Percentiles rank a stretch among this genome's conserved stretches.
These are phyloP conservation scores for Babesia microti DNA, from an alignment of 169 alveolate genomes.

Conservation along the genomic window DNA sequence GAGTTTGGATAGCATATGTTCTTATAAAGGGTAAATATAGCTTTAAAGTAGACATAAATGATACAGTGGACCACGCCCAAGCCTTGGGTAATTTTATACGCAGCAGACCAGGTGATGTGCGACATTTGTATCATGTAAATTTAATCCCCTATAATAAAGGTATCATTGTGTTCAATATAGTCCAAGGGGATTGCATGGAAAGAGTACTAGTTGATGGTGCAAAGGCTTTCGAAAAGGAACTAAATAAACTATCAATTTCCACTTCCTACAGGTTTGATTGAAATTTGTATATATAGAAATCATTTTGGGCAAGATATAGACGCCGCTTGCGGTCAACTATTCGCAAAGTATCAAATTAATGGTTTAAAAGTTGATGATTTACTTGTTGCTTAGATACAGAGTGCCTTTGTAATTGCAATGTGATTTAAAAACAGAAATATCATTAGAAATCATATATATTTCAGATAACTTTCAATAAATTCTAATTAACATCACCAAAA, in stretches of 20 bases:
- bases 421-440: no score
- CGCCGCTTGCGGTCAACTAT: constrained; percentile 75
- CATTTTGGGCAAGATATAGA: constrained; percentile 67
- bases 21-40: constrained; percentile 54
- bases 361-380: no score
- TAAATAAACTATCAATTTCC: no score
- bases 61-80: constrained; percentile 56
- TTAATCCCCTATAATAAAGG: constrained; percentile 56
- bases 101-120: constrained; percentile 45
- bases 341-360: no score
- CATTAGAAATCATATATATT: no score
- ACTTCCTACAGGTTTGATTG: constrained; percentile 19
- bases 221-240: no score
- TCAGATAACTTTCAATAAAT: no score
- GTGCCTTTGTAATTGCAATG: not conserved
- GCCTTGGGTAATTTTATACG: constrained; percentile 46
- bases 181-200: not conserved
- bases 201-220: constrained; percentile 3
- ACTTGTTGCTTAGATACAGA: no score
- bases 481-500: no score
- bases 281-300: constrained; percentile 29
- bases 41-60: constrained; percentile 22
- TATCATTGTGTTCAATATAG: no score
- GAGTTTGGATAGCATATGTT: constrained; percentile 72
- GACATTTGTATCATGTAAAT: constrained; percentile 54